These are phyloP conservation scores for Casaregolazyma suthepensis DNA, from an alignment of 1,139 yeast species.

Conservation along the genomic window DNA sequence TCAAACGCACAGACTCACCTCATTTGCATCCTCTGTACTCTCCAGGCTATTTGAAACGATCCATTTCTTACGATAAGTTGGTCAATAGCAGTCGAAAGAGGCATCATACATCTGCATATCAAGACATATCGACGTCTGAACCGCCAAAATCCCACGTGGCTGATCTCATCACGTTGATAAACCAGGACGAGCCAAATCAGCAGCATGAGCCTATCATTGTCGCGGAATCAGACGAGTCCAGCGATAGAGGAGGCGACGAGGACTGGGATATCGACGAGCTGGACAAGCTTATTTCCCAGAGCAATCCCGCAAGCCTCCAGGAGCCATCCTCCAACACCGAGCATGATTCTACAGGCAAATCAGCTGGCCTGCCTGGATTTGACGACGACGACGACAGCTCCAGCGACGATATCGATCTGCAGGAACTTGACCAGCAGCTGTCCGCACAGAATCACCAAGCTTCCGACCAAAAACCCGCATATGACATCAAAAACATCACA, in stretches of 20 bases:
- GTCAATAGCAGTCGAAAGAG: constrained; percentile 2
- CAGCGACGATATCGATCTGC: constrained; percentile 7
- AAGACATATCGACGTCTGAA: background rate
- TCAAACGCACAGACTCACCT: background rate
- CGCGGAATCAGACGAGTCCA: background rate
- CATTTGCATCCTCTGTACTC: constrained; percentile 15
- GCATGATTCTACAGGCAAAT: background rate
- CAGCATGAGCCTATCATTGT: background rate
- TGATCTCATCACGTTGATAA: constrained; percentile 2
- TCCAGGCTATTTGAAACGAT: constrained; percentile 18
- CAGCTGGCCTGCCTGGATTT: background rate
- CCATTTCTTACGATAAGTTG: constrained; percentile 8
- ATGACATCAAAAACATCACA: constrained; percentile 7
- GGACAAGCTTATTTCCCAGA: constrained; percentile 6
- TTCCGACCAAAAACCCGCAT: background rate
- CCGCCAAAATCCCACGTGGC: background rate
- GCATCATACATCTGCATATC: background rate
- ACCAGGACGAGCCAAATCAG: background rate
- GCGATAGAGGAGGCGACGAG: constrained; percentile 1
- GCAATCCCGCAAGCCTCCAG: background rate
- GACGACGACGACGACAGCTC: background rate
- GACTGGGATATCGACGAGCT: constrained; percentile 8
- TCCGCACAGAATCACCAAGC: background rate
- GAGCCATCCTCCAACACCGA: background rate
- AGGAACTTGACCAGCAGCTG: constrained; percentile 7